These are phyloP conservation scores for Westerdykella ornata DNA, from an alignment of 2,329 filamentous ascomycete species.

Conservation along the genomic window DNA sequence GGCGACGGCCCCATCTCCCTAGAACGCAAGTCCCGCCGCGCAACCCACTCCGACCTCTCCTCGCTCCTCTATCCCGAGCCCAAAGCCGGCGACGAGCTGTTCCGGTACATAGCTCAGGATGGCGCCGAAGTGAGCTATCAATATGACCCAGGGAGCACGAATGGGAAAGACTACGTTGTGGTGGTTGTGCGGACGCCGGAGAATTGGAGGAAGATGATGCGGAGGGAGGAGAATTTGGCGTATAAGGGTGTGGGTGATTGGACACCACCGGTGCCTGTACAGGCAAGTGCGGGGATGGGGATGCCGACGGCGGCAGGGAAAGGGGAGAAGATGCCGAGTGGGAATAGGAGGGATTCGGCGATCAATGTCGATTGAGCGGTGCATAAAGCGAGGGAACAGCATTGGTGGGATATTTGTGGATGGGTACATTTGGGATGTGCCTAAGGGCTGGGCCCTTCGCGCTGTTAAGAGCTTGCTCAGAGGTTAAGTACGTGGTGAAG, in stretches of 20 bases:
- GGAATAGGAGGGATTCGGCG: constrained; percentile 2
- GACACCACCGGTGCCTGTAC: neutral
- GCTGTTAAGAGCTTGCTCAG: too few species aligned
- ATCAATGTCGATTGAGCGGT: neutral
- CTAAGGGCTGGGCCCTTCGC: too few species aligned
- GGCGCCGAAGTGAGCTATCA: constrained; percentile 4
- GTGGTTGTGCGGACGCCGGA: constrained; percentile 3
- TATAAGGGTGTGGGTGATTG: constrained; percentile 1
- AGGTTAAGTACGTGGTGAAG: too few species aligned
- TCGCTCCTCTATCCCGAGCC: constrained; percentile 1
- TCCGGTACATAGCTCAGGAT: constrained; percentile 2
- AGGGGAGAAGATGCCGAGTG: neutral
- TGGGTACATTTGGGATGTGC: too few species aligned
- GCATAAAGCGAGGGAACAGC: too few species aligned
- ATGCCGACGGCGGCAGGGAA: neutral
- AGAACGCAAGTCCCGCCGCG: neutral
- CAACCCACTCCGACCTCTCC: neutral
- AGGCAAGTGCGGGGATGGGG: neutral
- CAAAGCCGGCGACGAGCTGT: constrained; percentile 1
- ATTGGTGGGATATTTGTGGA: too few species aligned
- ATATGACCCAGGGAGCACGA: constrained; percentile 3
- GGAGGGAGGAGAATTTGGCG: constrained; percentile 3
- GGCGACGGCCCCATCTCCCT: neutral
- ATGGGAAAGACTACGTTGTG: constrained; percentile 6
- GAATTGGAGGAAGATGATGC: constrained; percentile 3